Evolutionary conservation across 179 eudicot species (phyloP).

Genomic region (Gypsophila paniculata): DNA sequence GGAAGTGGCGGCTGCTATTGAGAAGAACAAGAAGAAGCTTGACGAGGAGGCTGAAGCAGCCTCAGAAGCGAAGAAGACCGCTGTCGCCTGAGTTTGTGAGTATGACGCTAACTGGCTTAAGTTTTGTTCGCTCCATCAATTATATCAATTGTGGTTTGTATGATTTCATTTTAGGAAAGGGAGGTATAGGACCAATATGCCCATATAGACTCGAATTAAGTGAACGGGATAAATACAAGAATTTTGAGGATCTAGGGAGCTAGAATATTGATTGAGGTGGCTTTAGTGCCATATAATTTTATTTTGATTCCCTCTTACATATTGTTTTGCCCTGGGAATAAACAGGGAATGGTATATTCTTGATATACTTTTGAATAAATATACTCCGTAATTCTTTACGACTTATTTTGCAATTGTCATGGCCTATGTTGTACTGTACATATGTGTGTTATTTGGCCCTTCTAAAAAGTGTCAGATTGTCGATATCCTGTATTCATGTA

Average conservation of each 20-base stretch:
- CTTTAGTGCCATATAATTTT: constrained; percentile 17
- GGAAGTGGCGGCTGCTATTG: constrained; percentile 85
- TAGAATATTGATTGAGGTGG: constrained; percentile 16
- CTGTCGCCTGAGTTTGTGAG: constrained; percentile 32
- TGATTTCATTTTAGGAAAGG: constrained; percentile 19
- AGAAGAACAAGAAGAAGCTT: constrained; percentile 72
- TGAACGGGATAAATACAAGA: constrained; percentile 15
- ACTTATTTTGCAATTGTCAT: neutral
- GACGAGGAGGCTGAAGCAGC: constrained; percentile 45
- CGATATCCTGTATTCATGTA: too few species aligned
- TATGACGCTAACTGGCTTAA: constrained; percentile 18
- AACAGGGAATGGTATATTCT: constrained; percentile 15
- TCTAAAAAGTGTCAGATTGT: too few species aligned
- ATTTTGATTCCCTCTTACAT: constrained; percentile 14
- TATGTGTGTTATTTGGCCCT: neutral
- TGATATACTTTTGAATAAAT: constrained; percentile 26
- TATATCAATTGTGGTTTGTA: constrained; percentile 19
- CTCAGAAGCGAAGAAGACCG: constrained; percentile 34
- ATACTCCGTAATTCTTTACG: neutral
- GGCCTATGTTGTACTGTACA: neutral
- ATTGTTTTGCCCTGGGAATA: constrained; percentile 24
- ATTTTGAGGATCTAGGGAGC: constrained; percentile 25
- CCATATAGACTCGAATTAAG: constrained; percentile 6
- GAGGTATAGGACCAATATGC: constrained; percentile 18
- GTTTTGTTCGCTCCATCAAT: constrained; percentile 16